A percentile compares a stretch with the other conserved stretches of the same genome.
Evolutionary conservation across 2,329 filamentous ascomycete genomes (phyloP).

Genomic region (Lachnellula arida): DNA sequence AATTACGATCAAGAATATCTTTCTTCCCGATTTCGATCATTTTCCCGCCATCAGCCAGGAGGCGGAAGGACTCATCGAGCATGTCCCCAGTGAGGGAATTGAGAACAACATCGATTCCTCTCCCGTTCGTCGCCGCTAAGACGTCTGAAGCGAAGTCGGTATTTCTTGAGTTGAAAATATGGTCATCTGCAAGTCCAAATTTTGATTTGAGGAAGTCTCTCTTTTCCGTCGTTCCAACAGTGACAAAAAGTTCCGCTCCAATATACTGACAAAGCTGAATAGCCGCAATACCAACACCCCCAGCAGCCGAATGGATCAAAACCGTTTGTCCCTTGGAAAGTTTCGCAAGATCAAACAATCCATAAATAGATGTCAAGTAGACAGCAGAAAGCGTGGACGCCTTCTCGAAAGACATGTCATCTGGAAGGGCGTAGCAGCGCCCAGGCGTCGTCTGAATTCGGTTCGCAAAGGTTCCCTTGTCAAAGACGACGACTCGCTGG

Average conservation of each 20-base stretch:
- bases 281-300: conserved; percentile 31
- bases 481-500: conserved; percentile 17
- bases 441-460: conserved; percentile 28
- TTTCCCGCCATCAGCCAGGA: conserved; percentile 32
- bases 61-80: conserved; percentile 30
- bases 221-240: conserved; percentile 20
- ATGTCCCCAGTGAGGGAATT: conserved; percentile 27
- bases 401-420: conserved; percentile 16
- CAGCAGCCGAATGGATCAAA: conserved; percentile 29
- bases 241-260: conserved; percentile 35
- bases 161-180: conserved; percentile 35
- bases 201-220: conserved; percentile 22
- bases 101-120: conserved; percentile 32
- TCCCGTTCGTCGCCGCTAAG: conserved; percentile 12
- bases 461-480: not conserved
- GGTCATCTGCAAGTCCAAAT: conserved; percentile 32
- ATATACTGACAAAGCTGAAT: conserved; percentile 16
- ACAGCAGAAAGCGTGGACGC: conserved; percentile 18
- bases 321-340: conserved; percentile 28
- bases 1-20: conserved; percentile 14
- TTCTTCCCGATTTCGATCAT: conserved; percentile 21
- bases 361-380: conserved; percentile 16
- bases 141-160: conserved; percentile 22
- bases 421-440: conserved; percentile 11
- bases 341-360: conserved; percentile 15